Conservation (phyloP, 345 rosid species). For the Ricinus communis region DNA sequence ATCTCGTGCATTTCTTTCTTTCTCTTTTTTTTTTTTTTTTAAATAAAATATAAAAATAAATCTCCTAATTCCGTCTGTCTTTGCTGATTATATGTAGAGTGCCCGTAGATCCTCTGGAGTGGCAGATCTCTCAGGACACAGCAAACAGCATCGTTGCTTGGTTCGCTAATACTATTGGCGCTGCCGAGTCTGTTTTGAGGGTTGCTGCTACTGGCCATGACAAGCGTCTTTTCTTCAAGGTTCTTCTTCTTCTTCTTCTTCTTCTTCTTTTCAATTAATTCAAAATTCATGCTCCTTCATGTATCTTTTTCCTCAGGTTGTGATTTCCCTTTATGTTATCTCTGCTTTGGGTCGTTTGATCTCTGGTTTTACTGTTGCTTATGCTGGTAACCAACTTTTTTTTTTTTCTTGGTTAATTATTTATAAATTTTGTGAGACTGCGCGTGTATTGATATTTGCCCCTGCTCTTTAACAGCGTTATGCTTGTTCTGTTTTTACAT, state of each 20-base stretch:
- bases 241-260: not conserved
- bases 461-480: conserved; percentile 47
- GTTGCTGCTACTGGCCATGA: conserved; percentile 99
- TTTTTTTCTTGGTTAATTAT: too few species aligned
- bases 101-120: conserved; percentile 94
- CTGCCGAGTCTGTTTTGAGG: conserved; percentile 89
- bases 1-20: conserved; percentile 51
- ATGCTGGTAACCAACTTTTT: conserved; percentile 71
- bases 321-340: conserved; percentile 64
- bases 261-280: not conserved
- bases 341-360: conserved; percentile 76
- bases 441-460: not conserved
- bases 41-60: not conserved
- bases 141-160: conserved; percentile 73
- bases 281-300: too few species aligned
- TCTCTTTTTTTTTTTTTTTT: not conserved
- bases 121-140: conserved; percentile 96
- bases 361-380: conserved; percentile 85
- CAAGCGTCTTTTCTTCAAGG: conserved; percentile 85
- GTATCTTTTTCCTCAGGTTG: conserved; percentile 53
- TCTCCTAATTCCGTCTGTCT: not conserved
- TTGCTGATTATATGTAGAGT: conserved; percentile 40
- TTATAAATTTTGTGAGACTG: not conserved
- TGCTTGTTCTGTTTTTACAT: conserved; percentile 79
- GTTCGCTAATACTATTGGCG: conserved; percentile 90